Evolutionary conservation across 2,329 filamentous ascomycete genomes (phyloP).

Genomic region (Aspergillus floridensis): DNA sequence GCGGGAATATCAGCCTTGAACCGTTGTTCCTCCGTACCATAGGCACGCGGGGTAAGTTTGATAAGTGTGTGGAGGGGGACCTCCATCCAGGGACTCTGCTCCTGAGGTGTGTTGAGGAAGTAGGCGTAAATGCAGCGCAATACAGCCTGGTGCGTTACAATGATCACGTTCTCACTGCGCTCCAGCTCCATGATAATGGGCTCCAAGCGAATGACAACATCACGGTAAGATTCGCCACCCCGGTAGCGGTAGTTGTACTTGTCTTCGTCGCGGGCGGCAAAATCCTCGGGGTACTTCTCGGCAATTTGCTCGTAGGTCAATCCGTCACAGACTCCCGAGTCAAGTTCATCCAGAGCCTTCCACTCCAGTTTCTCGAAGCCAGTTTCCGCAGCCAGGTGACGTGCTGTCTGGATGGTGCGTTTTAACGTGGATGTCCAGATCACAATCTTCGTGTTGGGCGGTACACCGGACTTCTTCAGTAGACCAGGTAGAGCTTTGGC

Average conservation of each 20-base stretch:
- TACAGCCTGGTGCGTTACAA: constrained; percentile 96
- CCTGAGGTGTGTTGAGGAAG: constrained; percentile 95
- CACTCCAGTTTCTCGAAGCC: constrained; percentile 91
- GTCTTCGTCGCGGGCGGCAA: constrained; percentile 91
- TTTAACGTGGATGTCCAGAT: constrained; percentile 74
- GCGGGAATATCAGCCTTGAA: constrained; percentile 90
- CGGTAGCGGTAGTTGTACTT: constrained; percentile 99
- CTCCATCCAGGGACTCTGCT: constrained; percentile 96
- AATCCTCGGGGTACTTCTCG: constrained; percentile 87
- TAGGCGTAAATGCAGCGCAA: constrained; percentile 97
- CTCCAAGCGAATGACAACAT: constrained; percentile 95
- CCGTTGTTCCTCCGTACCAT: constrained; percentile 85
- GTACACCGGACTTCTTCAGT: constrained; percentile 80
- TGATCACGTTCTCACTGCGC: constrained; percentile 92
- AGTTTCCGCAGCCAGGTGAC: constrained; percentile 68
- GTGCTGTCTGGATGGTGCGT: constrained; percentile 88
- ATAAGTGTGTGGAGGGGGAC: constrained; percentile 95
- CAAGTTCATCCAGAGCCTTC: constrained; percentile 97
- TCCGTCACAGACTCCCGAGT: constrained; percentile 93
- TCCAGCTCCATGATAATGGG: constrained; percentile 99
- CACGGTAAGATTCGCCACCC: constrained; percentile 91
- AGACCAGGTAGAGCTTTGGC: constrained; percentile 80
- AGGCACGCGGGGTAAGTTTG: constrained; percentile 91
- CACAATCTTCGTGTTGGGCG: constrained; percentile 61
- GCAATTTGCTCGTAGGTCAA: constrained; percentile 96